phyloP scores from a whole-genome alignment of 2,329 filamentous ascomycete species.

The Ophiostoma piceae region DNA sequence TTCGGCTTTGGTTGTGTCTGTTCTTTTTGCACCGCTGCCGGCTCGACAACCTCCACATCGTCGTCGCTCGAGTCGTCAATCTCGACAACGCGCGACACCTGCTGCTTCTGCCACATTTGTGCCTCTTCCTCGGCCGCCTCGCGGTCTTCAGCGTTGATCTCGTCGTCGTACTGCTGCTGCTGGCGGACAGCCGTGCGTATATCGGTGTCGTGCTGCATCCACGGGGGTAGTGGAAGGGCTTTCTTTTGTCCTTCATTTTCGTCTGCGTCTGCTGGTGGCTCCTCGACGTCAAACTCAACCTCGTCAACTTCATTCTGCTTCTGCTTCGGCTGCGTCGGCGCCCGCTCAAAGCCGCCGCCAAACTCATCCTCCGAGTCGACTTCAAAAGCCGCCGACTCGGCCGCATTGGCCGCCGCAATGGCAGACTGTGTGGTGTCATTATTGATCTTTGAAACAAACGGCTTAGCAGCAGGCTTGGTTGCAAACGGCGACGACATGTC shows the following conservation, averaged over 20 bases:
- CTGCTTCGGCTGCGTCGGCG: not conserved
- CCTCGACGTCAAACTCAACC: constrained; percentile 52
- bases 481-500: constrained; percentile 18
- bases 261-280: constrained; percentile 17
- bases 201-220: constrained; percentile 62
- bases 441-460: not conserved
- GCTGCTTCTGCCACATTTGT: constrained; percentile 40
- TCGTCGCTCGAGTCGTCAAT: constrained; percentile 55
- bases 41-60: constrained; percentile 55
- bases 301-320: constrained; percentile 28
- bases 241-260: not conserved
- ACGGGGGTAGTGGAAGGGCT: constrained; percentile 65
- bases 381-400: constrained; percentile 30
- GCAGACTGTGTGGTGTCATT: constrained; percentile 6
- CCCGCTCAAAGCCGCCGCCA: constrained; percentile 60
- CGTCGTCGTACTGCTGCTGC: constrained; percentile 51
- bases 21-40: constrained; percentile 33
- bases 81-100: constrained; percentile 45
- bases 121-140: constrained; percentile 54
- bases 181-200: constrained; percentile 59
- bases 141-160: constrained; percentile 60
- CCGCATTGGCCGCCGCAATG: constrained; percentile 20
- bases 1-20: not conserved
- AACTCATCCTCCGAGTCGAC: constrained; percentile 39
- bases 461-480: not conserved